Percentiles rank a stretch among this genome's conserved stretches.
Conservation (phyloP, 2,329 filamentous ascomycete genomes). For the Fusarium sambucinum region DNA sequence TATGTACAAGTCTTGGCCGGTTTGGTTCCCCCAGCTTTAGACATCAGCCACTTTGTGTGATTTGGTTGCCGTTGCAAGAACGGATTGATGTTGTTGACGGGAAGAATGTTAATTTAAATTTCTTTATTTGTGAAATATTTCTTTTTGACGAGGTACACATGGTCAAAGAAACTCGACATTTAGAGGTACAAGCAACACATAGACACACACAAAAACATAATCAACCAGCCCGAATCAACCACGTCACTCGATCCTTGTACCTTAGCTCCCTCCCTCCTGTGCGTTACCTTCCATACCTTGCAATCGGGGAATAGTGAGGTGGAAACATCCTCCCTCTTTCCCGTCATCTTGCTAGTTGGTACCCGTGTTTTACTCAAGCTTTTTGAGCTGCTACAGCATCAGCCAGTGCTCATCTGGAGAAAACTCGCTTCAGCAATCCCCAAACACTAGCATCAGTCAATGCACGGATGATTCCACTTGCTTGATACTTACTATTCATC, state of each 20-base stretch:
- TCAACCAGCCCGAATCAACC: slow-evolving; percentile 39
- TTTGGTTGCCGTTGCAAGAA: background rate
- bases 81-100: background rate
- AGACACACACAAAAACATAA: slow-evolving; percentile 11
- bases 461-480: slow-evolving; percentile 28
- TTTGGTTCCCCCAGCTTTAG: slow-evolving; percentile 10
- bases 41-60: slow-evolving; percentile 23
- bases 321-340: slow-evolving; percentile 24
- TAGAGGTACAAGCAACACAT: slow-evolving; percentile 9
- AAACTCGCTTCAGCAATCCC: slow-evolving; percentile 23
- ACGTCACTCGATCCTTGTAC: slow-evolving; percentile 39
- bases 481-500: background rate
- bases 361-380: slow-evolving; percentile 8
- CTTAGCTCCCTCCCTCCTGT: slow-evolving; percentile 16
- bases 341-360: background rate
- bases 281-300: slow-evolving; percentile 16
- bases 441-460: slow-evolving; percentile 20
- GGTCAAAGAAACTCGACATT: background rate
- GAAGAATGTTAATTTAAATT: background rate
- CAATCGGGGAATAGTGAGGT: slow-evolving; percentile 43
- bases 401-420: slow-evolving; percentile 12
- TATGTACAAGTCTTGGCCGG: slow-evolving; percentile 2
- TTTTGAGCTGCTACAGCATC: slow-evolving; percentile 27
- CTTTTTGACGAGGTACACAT: slow-evolving; percentile 2
- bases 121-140: background rate